Base-by-base conservation (phyloP, 805 yeast species). In the Candida ascalaphidarum region DNA sequence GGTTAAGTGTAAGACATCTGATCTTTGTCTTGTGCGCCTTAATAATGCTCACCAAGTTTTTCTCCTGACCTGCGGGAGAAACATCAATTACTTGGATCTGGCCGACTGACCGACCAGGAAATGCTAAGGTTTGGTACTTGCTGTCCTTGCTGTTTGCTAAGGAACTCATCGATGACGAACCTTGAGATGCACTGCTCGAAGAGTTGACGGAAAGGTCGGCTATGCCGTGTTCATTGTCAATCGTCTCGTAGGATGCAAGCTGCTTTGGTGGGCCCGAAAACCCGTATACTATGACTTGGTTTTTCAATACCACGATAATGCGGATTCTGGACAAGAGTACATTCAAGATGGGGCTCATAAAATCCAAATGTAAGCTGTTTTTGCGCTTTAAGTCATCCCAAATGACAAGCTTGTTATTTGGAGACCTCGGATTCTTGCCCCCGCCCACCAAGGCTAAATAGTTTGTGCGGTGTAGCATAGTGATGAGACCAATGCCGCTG, bases 361-460 rank as follows among this genome's bases (percentile, higher is more conserved):
- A 85, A 48, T 83, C 92, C 34, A 92, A 55, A 21, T 70, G 68
- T 12, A 84, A 61, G 4, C 88, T 80, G 17, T 77, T 77, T 39
- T 76, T 77, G 37, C 78, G 70, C 52, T 83, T 82, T 35, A 83
- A 53, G 50, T 89, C 97, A 54, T 89, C 96, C 95, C 96, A 92
- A 11, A 89, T 77, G 20, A 85, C 68, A 21, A 86, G 71, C 50
- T 81, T 82, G 55, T 83, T 84, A 40, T 73, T 65, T 1, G 95
- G 81, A 44, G 74, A 83, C 35, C 73, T 67, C 14, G 96, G 96
- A 33, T 68, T 68, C 36, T 69, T 66, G 2, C 96, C 96, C 11
- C 96, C 96, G 1, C 96, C 96, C 1, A 86, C 83, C 23, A 92
- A 56, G 1, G 89, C 95, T 29, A 89, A 65, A 48, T 86, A 88